Conservation (phyloP, 2,329 filamentous ascomycete genomes). For the Macrophomina pseudophaseolina region DNA sequence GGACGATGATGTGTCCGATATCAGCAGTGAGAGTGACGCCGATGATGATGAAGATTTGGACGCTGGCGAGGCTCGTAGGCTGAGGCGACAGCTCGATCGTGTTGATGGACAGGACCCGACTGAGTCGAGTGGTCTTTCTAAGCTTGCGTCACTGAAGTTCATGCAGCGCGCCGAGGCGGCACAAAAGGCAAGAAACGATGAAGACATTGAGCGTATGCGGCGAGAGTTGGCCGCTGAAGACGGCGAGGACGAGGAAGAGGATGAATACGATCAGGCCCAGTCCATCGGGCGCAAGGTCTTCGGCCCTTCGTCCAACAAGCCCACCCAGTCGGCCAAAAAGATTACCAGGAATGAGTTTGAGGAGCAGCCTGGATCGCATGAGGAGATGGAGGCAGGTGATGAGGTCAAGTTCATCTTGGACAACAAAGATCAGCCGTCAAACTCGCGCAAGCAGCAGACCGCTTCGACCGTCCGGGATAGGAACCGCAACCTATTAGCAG, state of each 20-base stretch:
- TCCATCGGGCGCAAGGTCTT: conserved; percentile 74
- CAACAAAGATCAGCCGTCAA: neutral
- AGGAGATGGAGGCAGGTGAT: conserved; percentile 40
- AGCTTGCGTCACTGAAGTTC: conserved; percentile 85
- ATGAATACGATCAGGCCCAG: conserved; percentile 51
- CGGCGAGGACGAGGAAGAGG: conserved; percentile 54
- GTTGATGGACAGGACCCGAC: conserved; percentile 59
- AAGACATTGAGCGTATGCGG: conserved; percentile 63
- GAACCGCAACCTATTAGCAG: conserved; percentile 3
- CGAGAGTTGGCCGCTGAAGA: conserved; percentile 71
- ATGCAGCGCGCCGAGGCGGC: conserved; percentile 88
- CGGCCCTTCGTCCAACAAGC: conserved; percentile 55
- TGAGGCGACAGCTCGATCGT: conserved; percentile 44
- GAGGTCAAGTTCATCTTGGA: conserved; percentile 20
- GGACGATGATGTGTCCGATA: conserved; percentile 57
- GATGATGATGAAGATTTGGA: conserved; percentile 68
- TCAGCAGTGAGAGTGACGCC: conserved; percentile 57
- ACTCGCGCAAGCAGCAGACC: conserved; percentile 22
- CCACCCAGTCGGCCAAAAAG: conserved; percentile 34
- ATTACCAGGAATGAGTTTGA: conserved; percentile 62
- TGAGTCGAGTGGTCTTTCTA: conserved; percentile 59
- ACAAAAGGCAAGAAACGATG: conserved; percentile 79
- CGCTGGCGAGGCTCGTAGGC: conserved; percentile 58
- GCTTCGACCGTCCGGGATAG: neutral
- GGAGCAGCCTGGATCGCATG: conserved; percentile 59